Evolutionary conservation across 352 stramenopile genomes (phyloP).

Genomic region (Phytopythium litorale): DNA sequence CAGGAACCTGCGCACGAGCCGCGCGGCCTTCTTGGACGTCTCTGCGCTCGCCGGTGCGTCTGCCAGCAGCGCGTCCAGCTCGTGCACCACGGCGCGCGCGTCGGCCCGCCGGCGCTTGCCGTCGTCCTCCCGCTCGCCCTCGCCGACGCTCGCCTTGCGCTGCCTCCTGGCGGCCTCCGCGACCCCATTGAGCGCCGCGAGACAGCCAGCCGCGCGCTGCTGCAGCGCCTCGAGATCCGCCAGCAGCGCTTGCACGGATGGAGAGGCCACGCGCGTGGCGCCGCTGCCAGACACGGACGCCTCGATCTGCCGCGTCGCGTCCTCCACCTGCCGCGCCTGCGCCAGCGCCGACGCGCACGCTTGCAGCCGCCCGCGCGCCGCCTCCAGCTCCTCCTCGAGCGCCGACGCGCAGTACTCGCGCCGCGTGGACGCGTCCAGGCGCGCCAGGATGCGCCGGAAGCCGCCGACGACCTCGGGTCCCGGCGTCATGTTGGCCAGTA

Average conservation of each 20-base stretch:
- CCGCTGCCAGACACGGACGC: constrained; percentile 7
- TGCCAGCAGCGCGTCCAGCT: constrained; percentile 8
- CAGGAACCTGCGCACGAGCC: constrained; percentile 6
- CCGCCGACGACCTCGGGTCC: constrained; percentile 8
- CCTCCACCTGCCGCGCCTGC: constrained; percentile 30
- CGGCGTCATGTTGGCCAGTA: not conserved
- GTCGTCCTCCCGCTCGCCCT: not conserved
- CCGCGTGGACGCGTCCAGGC: constrained; percentile 27
- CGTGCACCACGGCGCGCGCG: constrained; percentile 5
- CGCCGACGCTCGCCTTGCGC: not conserved
- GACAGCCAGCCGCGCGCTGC: constrained; percentile 8
- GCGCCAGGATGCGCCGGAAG: constrained; percentile 36
- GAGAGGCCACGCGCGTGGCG: constrained; percentile 8
- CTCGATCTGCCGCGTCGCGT: constrained; percentile 27
- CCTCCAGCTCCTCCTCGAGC: constrained; percentile 25
- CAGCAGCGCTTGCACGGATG: constrained; percentile 24
- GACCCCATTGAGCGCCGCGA: constrained; percentile 9
- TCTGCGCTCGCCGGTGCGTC: not conserved
- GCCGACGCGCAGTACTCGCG: constrained; percentile 27
- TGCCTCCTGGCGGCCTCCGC: constrained; percentile 7
- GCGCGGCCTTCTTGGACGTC: not conserved
- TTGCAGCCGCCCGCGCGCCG: constrained; percentile 11
- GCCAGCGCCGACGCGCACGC: constrained; percentile 21
- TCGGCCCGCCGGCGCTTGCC: constrained; percentile 7
- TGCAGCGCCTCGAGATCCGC: constrained; percentile 29